These are phyloP conservation scores for Phytophthora brassicae DNA, from an alignment of 352 stramenopile genomes.

Conservation along the genomic window DNA sequence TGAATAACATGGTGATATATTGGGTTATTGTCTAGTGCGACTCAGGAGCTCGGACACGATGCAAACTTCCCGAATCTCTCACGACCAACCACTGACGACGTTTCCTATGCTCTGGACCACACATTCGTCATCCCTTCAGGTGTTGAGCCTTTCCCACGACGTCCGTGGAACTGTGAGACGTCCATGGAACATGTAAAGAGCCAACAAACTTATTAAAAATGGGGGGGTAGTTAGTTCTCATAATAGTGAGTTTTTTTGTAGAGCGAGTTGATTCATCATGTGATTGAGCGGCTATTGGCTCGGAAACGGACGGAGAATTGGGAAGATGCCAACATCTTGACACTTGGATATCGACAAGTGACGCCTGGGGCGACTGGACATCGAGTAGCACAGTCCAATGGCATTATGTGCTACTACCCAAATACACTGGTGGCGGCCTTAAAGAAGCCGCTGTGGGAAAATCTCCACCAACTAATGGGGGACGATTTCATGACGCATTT, in stretches of 20 bases:
- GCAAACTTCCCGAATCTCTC: conserved; percentile 15
- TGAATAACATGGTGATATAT: neutral
- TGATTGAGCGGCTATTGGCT: conserved; percentile 50
- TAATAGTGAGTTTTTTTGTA: conserved; percentile 16
- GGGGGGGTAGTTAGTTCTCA: neutral
- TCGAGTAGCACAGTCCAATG: conserved; percentile 54
- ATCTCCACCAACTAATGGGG: conserved; percentile 55
- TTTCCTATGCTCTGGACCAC: conserved; percentile 37
- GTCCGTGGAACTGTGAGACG: conserved; percentile 35
- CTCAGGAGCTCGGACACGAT: conserved; percentile 10
- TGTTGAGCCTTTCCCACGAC: conserved; percentile 23
- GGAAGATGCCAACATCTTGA: conserved; percentile 63
- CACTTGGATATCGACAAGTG: conserved; percentile 65
- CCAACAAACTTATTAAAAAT: neutral
- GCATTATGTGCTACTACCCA: conserved; percentile 69
- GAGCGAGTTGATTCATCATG: conserved; percentile 50
- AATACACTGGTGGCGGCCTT: conserved; percentile 70
- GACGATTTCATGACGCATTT: conserved; percentile 72
- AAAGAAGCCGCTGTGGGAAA: conserved; percentile 56
- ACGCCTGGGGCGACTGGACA: conserved; percentile 46
- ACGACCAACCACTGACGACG: conserved; percentile 15
- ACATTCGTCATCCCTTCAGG: conserved; percentile 35
- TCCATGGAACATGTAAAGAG: conserved; percentile 38
- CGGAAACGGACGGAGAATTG: conserved; percentile 39
- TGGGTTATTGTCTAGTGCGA: conserved; percentile 17